A percentile compares a stretch with the other conserved stretches of the same genome.
Evolutionary conservation across 2,329 filamentous ascomycete species (phyloP).

Genomic region (Plenodomus biglobosus): DNA sequence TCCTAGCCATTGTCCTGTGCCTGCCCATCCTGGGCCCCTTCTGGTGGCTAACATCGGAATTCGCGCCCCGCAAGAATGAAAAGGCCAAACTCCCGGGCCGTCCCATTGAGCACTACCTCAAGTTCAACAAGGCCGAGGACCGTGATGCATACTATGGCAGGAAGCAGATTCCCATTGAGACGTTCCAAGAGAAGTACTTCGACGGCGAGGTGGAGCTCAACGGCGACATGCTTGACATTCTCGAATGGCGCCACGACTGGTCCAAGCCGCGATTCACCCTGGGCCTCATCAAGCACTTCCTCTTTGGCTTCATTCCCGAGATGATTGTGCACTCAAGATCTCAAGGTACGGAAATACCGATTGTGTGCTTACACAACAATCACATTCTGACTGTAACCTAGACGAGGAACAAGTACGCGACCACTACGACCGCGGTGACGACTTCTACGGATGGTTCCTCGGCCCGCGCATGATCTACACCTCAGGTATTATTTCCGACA

Average conservation of each 20-base stretch:
- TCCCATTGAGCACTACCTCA: conserved; percentile 87
- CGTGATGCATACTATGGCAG: conserved; percentile 70
- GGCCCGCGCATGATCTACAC: conserved; percentile 99
- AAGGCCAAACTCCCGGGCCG: conserved; percentile 85
- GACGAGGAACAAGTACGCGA: conserved; percentile 97
- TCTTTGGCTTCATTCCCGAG: conserved; percentile 85
- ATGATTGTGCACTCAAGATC: conserved; percentile 89
- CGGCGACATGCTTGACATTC: conserved; percentile 80
- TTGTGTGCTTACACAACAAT: not conserved
- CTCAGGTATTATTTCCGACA: conserved; percentile 87
- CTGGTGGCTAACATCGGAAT: conserved; percentile 77
- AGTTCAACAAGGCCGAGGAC: conserved; percentile 68
- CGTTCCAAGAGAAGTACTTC: conserved; percentile 98
- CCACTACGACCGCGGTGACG: conserved; percentile 96
- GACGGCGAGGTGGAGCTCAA: conserved; percentile 94
- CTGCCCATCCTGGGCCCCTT: conserved; percentile 78
- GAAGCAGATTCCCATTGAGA: conserved; percentile 85
- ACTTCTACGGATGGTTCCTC: conserved; percentile 98
- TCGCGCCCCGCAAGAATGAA: conserved; percentile 88
- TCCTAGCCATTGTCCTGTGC: conserved; percentile 78
- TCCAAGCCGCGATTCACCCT: conserved; percentile 89
- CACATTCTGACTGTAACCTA: conserved; percentile 35
- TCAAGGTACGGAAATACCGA: conserved; percentile 61
- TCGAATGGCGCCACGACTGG: conserved; percentile 98
- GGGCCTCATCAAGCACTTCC: conserved; percentile 82